Conservation (phyloP, 202 grass and related monocot genomes). For the Cymbopogon flexuosus region DNA sequence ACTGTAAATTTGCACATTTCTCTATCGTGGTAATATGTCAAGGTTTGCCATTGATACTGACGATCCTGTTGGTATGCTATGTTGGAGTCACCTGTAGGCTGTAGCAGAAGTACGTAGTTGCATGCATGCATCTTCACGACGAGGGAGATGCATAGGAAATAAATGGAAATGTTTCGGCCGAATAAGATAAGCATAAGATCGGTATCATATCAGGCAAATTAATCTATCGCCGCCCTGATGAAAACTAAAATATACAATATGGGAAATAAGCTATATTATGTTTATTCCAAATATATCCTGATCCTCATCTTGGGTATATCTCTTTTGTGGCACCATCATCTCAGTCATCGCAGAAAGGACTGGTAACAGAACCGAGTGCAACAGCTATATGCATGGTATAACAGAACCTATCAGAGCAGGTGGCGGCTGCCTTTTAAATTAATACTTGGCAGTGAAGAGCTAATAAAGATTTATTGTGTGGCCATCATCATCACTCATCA, state of each 20-base stretch:
- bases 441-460: neutral
- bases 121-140: neutral
- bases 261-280: neutral
- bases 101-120: neutral
- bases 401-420: neutral
- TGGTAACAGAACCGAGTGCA: slow-evolving; percentile 22
- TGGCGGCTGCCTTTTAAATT: slow-evolving; percentile 2
- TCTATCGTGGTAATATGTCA: no score
- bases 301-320: slow-evolving; percentile 2
- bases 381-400: neutral
- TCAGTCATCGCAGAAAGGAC: neutral
- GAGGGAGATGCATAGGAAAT: neutral
- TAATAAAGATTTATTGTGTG: no score
- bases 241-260: neutral
- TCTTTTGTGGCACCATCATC: slow-evolving; percentile 7
- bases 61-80: neutral
- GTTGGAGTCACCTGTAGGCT: neutral
- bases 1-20: no score
- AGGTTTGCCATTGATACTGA: no score
- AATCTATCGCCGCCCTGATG: neutral
- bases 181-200: neutral
- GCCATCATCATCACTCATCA: neutral
- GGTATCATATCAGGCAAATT: neutral
- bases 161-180: neutral
- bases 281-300: slow-evolving; percentile 13